Base-by-base conservation (phyloP, 768 basidiomycete species). In the Tulasnella sp. region DNA sequence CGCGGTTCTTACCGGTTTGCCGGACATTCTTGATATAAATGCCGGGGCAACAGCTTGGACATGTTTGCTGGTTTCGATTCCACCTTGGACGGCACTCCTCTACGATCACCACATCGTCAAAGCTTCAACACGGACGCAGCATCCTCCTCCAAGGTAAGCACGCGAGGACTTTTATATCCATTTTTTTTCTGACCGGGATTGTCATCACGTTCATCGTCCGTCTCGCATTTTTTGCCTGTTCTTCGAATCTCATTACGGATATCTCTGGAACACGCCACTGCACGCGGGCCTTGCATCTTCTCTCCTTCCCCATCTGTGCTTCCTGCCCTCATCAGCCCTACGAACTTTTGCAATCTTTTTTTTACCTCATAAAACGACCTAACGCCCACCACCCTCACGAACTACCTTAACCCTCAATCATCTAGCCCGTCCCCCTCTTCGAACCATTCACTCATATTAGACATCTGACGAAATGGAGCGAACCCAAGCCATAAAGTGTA, bases 401-500 rank as follows among this genome's bases (percentile, higher is more conserved):
- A 51, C 51, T 51, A 51, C 51, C 51, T 51, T 51, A n/a, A 51
- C 51, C 51, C 51, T 51, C 51, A 51, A 51, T 51, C 51, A 51
- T 23, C 51, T 51, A 51, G 51, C 51, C 51, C 23, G 23, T 6
- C 15, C 51, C 72, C 32, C 35, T 26, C 72, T 37, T 73, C 29
- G 40, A 35, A 73, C 72, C 46, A 29, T 46, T 42, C 46, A n/a
- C 26, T 42, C 39, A 3, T 46, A 40, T 42, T 73, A 73, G 72
- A 73, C 40, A 73, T 35, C 72, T 46, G 39, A 29, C 72, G 46
- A 73, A 42, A 40, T 73, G 72, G 72, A 73, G 13, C 23, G 57
- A 3, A 79, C 79, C 67, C 79, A 79, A 75, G 79, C 79, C 42
- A 80, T 80, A 11, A 80, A 80, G 71, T 80, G 79, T 78, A 32